Evolutionary conservation across 139 green algal species (phyloP).

Genomic region (Pedinophyceae sp.): DNA sequence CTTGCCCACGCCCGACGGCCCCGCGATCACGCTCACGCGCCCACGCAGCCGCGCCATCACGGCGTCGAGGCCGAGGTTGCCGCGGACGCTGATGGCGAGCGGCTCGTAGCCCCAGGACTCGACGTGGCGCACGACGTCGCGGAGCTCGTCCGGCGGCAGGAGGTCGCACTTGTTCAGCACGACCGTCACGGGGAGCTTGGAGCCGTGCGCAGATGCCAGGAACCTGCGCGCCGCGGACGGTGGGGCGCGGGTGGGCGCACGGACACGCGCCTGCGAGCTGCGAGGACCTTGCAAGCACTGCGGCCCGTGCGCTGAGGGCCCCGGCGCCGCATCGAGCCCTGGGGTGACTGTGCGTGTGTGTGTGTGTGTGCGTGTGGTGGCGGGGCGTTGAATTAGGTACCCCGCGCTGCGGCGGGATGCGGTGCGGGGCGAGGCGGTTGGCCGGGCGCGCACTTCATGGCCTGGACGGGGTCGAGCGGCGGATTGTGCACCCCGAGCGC

Average conservation of each 20-base stretch:
- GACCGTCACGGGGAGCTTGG: slow-evolving; percentile 60
- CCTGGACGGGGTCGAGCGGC: slow-evolving; percentile 19
- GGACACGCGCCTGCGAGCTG: slow-evolving; percentile 6
- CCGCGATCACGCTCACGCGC: slow-evolving; percentile 58
- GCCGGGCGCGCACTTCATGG: too few species aligned
- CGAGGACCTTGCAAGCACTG: background rate
- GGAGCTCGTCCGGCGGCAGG: slow-evolving; percentile 19
- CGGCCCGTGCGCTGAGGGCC: background rate
- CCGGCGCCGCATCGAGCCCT: background rate
- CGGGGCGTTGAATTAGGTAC: background rate
- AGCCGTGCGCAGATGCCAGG: slow-evolving; percentile 60
- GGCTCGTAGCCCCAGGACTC: slow-evolving; percentile 59
- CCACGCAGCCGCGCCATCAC: slow-evolving; percentile 28
- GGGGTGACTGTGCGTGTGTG: background rate
- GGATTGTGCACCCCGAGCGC: slow-evolving; percentile 64
- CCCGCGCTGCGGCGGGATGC: too few species aligned
- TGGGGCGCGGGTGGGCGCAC: slow-evolving; percentile 61
- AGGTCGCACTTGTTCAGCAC: slow-evolving; percentile 90
- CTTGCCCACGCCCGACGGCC: slow-evolving; percentile 86
- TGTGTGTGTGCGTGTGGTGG: background rate
- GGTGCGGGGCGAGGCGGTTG: too few species aligned
- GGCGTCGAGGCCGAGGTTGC: slow-evolving; percentile 34
- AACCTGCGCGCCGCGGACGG: too few species aligned
- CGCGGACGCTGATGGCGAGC: slow-evolving; percentile 45
- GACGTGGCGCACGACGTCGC: slow-evolving; percentile 16